phyloP scores from a whole-genome alignment of 805 yeast species.

The Saccharomycopsis sp. region DNA sequence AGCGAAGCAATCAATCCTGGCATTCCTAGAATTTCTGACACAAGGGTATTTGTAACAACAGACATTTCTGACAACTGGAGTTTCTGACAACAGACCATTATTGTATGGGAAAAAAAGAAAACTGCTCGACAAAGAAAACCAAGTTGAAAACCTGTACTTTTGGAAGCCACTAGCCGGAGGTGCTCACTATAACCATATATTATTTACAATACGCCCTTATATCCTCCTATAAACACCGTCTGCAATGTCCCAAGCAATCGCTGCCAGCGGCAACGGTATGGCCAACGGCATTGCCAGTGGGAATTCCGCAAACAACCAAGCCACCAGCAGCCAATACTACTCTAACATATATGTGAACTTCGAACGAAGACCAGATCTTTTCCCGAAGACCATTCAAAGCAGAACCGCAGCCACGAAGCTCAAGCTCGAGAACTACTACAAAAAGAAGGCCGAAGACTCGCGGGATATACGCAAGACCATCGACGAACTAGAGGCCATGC shows the following conservation, averaged over 20 bases:
- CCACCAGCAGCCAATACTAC: constrained; percentile 4
- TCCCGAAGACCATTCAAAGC: constrained; percentile 71
- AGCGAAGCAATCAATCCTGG: too few relatives aligned
- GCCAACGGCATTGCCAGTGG: not conserved
- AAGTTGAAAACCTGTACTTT: not conserved
- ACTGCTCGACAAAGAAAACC: too few relatives aligned
- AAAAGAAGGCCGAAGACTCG: constrained; percentile 81
- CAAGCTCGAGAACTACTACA: constrained; percentile 77
- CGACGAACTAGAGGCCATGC: constrained; percentile 69
- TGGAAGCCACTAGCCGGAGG: too few relatives aligned
- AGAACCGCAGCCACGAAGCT: constrained; percentile 78
- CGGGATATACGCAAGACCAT: constrained; percentile 93
- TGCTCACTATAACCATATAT: too few relatives aligned
- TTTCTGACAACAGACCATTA: not conserved
- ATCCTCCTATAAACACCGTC: not conserved
- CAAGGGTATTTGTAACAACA: too few relatives aligned
- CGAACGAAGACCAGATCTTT: constrained; percentile 75
- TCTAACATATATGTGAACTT: constrained; percentile 48
- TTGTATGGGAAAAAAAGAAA: not conserved
- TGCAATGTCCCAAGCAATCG: not conserved
- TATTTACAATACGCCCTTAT: not conserved
- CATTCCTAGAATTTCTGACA: too few relatives aligned
- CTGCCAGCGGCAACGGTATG: not conserved
- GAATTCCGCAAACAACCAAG: not conserved
- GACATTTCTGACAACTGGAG: too few relatives aligned